These are phyloP conservation scores for Melanomma pulvis-pyrius DNA, from an alignment of 495 filamentous ascomycete species.

Conservation along the genomic window DNA sequence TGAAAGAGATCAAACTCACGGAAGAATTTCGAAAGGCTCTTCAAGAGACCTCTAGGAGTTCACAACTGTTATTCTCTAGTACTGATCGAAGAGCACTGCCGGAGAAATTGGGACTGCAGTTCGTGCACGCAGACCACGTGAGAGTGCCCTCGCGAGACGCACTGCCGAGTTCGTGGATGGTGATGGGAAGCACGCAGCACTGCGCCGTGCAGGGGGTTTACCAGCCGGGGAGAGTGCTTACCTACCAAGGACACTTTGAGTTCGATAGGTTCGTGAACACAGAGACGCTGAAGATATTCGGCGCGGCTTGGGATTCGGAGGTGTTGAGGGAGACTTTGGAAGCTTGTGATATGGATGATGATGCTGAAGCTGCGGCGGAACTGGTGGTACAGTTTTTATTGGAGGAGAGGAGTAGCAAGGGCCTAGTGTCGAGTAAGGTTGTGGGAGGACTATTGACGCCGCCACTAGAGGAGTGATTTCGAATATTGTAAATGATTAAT, in stretches of 20 bases:
- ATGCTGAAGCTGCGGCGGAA: conserved; percentile 16
- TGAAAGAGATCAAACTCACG: conserved; percentile 11
- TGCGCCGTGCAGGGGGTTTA: conserved; percentile 27
- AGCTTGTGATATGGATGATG: conserved; percentile 27
- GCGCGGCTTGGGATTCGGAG: conserved; percentile 10
- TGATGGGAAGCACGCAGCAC: conserved; percentile 20
- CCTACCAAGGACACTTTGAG: conserved; percentile 31
- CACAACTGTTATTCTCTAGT: not conserved
- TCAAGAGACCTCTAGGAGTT: not conserved
- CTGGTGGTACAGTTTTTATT: conserved; percentile 22
- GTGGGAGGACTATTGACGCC: conserved; percentile 22
- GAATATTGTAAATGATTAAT: no score
- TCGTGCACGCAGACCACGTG: conserved; percentile 32
- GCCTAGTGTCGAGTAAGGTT: not conserved
- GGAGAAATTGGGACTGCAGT: conserved; percentile 17
- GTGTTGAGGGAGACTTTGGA: conserved; percentile 15
- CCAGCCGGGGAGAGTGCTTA: conserved; percentile 23
- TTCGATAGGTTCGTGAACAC: conserved; percentile 32
- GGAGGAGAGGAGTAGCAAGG: conserved; percentile 1
- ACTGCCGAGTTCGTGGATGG: conserved; percentile 16
- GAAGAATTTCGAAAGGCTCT: conserved; percentile 10
- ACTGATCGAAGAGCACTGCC: not conserved
- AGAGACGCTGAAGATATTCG: conserved; percentile 31
- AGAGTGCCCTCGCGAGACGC: conserved; percentile 8
- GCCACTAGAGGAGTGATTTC: conserved; percentile 3